Percentiles rank a stretch among this genome's conserved stretches.
These are phyloP conservation scores for Stachybotrys echinatus DNA, from an alignment of 2,329 filamentous ascomycete species.

Conservation along the genomic window DNA sequence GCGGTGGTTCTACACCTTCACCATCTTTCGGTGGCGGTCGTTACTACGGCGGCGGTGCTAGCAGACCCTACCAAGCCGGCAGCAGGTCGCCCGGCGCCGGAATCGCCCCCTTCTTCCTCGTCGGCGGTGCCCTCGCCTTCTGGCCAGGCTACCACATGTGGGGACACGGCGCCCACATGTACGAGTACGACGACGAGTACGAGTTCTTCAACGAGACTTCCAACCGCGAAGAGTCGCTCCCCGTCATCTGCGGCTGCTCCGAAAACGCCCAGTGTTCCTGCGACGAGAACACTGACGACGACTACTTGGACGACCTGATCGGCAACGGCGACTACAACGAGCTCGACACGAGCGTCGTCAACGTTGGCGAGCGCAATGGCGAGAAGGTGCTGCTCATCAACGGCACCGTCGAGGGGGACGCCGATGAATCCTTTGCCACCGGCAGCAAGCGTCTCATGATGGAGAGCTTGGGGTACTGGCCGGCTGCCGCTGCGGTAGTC, in stretches of 20 bases:
- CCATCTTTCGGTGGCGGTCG: conserved; percentile 56
- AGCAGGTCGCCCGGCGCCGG: conserved; percentile 44
- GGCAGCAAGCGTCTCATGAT: neutral
- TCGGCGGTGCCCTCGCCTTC: conserved; percentile 44
- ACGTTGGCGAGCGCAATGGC: conserved; percentile 39
- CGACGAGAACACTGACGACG: conserved; percentile 59
- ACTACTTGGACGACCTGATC: conserved; percentile 57
- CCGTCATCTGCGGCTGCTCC: conserved; percentile 48
- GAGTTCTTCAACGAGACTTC: conserved; percentile 45
- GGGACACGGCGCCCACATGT: conserved; percentile 59
- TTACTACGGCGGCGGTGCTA: conserved; percentile 64
- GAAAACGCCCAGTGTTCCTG: conserved; percentile 51
- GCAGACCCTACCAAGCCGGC: conserved; percentile 56
- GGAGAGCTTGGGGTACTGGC: conserved; percentile 40
- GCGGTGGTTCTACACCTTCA: no score
- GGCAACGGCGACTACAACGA: conserved; percentile 56
- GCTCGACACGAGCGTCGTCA: conserved; percentile 58
- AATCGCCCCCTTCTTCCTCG: conserved; percentile 40
- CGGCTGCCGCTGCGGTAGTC: conserved; percentile 36
- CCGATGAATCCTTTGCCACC: conserved; percentile 29
- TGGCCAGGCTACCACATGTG: conserved; percentile 59
- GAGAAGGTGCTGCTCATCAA: conserved; percentile 40
- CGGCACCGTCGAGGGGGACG: conserved; percentile 66
- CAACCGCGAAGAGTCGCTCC: conserved; percentile 27
- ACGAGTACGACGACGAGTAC: conserved; percentile 39